A percentile compares a stretch with the other conserved stretches of the same genome.
Conservation (phyloP, 2,329 filamentous ascomycete species). For the Fusarium equiseti region DNA sequence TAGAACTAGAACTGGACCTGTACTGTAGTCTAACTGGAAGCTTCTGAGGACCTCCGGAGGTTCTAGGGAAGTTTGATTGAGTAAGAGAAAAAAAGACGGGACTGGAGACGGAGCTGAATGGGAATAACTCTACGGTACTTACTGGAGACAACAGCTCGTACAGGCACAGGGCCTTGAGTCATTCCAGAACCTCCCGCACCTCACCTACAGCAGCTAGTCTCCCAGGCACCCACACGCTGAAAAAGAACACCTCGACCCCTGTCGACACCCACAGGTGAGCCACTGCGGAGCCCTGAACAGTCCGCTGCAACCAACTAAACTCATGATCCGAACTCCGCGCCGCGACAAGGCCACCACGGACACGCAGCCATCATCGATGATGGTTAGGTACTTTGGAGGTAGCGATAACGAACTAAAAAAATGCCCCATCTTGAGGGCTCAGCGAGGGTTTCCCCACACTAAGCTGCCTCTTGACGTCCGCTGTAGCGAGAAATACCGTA, state of each 20-base stretch:
- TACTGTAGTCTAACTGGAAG: neutral
- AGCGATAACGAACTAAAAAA: constrained; percentile 24
- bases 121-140: neutral
- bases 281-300: constrained; percentile 29
- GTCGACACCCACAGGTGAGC: constrained; percentile 37
- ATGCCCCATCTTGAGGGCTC: constrained; percentile 23
- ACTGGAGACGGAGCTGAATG: constrained; percentile 9
- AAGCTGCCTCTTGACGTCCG: constrained; percentile 41
- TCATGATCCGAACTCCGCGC: constrained; percentile 38
- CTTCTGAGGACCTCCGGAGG: constrained; percentile 19
- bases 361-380: constrained; percentile 35
- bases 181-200: constrained; percentile 42
- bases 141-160: constrained; percentile 14
- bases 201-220: constrained; percentile 8
- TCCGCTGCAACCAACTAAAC: constrained; percentile 29
- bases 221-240: constrained; percentile 33
- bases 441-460: constrained; percentile 37
- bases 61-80: constrained; percentile 31
- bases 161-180: constrained; percentile 41
- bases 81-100: constrained; percentile 37
- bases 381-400: constrained; percentile 13
- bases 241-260: constrained; percentile 31
- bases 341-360: constrained; percentile 35
- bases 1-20: constrained; percentile 5
- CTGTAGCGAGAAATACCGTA: constrained; percentile 3